Base-by-base conservation (phyloP, 345 rosid species). In the Citrus maxima region DNA sequence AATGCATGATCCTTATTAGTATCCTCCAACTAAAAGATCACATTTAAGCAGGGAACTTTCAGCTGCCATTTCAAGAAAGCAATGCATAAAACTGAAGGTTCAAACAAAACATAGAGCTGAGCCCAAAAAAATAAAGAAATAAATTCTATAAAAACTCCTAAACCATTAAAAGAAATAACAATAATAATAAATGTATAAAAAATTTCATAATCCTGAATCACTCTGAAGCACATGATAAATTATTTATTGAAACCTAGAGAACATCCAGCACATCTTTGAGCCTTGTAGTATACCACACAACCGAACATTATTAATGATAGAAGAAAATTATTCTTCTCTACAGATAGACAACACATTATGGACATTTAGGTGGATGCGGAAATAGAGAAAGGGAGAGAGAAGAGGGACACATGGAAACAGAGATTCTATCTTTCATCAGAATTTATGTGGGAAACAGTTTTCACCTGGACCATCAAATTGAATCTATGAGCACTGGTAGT, bases 381-480 rank as follows among this genome's bases (percentile, higher is more conserved):
- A 5, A 24, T 21, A 49, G 34, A 69, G 2, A 70, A 27, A 70
- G 3, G 7, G 60, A 24, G 13, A 42, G 9, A 18, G 13, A 6
- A 49, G 25, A 60, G 2, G 30, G 12, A 18, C 21, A 28, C 22
- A 40, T 13, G 16, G 25, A 54, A 7, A 18, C 9, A 22, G 35
- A 8, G 54, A 5, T 55, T 32, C 66, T 62, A 32, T 32, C 22
- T 30, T 64, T 64, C 2, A 49, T 56, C 28, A 32, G 67, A 7
- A 64, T 63, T 42, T 18, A 25, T 40, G 60, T 1, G 60, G 25
- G 65, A 56, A 66, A 62, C 32, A 76, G 24, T 68, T 76, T 74
- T 86, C 87, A 97, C 99, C 98, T 97, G 99, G 84, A 97, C 98
- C 99, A 97, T 97, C 59, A 90, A 85, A 88, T 93, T 94, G 90